Conservation (phyloP, 2,329 filamentous ascomycete genomes). For the Dactylella cylindrospora region DNA sequence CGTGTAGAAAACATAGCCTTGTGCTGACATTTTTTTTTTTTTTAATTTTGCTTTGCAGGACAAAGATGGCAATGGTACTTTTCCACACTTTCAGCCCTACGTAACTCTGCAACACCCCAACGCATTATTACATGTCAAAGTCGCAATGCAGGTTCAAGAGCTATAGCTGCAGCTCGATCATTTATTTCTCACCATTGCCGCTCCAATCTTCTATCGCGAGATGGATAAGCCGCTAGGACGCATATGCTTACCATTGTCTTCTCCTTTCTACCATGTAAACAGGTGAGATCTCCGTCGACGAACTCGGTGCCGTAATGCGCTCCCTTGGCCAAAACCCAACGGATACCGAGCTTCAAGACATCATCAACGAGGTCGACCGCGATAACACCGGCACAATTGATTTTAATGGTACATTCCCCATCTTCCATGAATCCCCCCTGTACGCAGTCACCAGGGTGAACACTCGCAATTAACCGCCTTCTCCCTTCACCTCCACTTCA, state of each 20-base stretch:
- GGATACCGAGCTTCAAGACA: constrained; percentile 65
- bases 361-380: constrained; percentile 67
- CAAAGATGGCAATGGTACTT: constrained; percentile 50
- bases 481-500: constrained; percentile 47
- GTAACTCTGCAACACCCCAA: constrained; percentile 3
- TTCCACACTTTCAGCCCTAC: constrained; percentile 1
- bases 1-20: neutral
- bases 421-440: neutral
- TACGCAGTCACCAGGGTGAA: constrained; percentile 12
- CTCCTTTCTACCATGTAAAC: constrained; percentile 5
- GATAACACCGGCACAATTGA: constrained; percentile 68
- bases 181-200: too few relatives aligned
- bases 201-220: too few relatives aligned
- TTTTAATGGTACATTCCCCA: constrained; percentile 58
- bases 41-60: constrained; percentile 46
- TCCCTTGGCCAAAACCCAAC: constrained; percentile 65
- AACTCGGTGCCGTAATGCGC: constrained; percentile 66
- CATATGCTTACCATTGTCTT: neutral
- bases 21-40: neutral
- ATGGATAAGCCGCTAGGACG: too few relatives aligned
- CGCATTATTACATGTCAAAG: constrained; percentile 17
- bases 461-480: neutral
- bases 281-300: constrained; percentile 66
- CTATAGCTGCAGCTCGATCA: too few relatives aligned
- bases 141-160: too few relatives aligned